These are phyloP conservation scores for Ceratocystis eucalypticola DNA, from an alignment of 2,329 filamentous ascomycete genomes.

Conservation along the genomic window DNA sequence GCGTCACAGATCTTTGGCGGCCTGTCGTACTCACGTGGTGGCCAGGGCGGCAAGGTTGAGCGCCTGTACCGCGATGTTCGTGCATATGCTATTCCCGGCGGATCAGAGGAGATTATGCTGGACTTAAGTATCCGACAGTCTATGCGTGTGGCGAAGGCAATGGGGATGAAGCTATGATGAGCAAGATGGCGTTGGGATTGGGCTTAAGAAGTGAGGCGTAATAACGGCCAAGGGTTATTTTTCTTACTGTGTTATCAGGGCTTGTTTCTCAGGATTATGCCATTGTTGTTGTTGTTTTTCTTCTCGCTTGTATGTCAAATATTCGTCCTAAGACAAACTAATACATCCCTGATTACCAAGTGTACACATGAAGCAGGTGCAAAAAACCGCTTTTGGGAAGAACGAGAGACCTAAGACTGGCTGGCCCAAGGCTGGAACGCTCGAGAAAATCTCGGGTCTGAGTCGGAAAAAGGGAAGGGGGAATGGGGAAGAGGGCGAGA, in stretches of 20 bases:
- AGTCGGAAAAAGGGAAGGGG: not conserved
- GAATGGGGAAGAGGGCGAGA: not conserved
- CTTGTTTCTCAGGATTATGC: too few relatives aligned
- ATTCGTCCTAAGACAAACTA: too few relatives aligned
- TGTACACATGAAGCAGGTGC: not conserved
- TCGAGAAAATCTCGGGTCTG: too few relatives aligned
- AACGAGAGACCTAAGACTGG: too few relatives aligned
- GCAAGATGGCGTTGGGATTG: constrained; percentile 23
- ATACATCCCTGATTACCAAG: too few relatives aligned
- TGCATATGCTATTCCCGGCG: constrained; percentile 91
- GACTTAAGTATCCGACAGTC: constrained; percentile 90
- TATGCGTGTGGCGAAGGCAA: constrained; percentile 70
- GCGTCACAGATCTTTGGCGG: constrained; percentile 96
- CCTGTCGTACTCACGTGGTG: constrained; percentile 78
- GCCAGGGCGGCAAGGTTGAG: constrained; percentile 92
- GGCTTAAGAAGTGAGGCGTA: not conserved
- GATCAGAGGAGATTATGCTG: constrained; percentile 96
- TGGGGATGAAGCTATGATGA: constrained; percentile 95
- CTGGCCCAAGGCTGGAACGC: too few relatives aligned
- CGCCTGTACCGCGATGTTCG: constrained; percentile 86
- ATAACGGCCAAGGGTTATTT: not conserved
- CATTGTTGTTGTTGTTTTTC: too few relatives aligned
- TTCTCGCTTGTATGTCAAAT: too few relatives aligned
- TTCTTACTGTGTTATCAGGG: too few relatives aligned
- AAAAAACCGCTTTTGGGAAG: not conserved